phyloP scores from a whole-genome alignment of 805 yeast genomes.

The Yarrowia alimentaria region DNA sequence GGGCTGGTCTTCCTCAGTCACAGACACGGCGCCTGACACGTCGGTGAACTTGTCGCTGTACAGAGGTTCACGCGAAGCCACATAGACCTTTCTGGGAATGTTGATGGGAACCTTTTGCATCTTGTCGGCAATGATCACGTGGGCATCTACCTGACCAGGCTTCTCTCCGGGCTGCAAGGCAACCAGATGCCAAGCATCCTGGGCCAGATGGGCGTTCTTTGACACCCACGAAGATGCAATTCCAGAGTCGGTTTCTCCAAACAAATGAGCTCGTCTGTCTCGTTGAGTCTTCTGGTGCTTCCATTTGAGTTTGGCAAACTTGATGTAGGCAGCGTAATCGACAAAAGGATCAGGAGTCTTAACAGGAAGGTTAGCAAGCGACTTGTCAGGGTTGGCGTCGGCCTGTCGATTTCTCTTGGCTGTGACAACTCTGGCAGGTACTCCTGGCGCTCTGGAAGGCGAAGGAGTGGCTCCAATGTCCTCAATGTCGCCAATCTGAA shows the following conservation, averaged over 20 bases:
- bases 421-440: slow-evolving; percentile 1
- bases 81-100: slow-evolving; percentile 69
- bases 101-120: slow-evolving; percentile 71
- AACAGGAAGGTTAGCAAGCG: slow-evolving; percentile 36
- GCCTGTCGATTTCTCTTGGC: neutral
- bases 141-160: slow-evolving; percentile 78
- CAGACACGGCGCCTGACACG: slow-evolving; percentile 47
- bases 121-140: slow-evolving; percentile 63
- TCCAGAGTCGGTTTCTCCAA: slow-evolving; percentile 63
- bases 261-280: slow-evolving; percentile 67
- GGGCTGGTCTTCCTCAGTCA: slow-evolving; percentile 65
- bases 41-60: slow-evolving; percentile 48
- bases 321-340: slow-evolving; percentile 51
- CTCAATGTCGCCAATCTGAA: slow-evolving; percentile 60
- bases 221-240: slow-evolving; percentile 65
- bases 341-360: slow-evolving; percentile 37
- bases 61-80: slow-evolving; percentile 47
- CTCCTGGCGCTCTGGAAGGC: neutral
- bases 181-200: slow-evolving; percentile 80
- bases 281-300: slow-evolving; percentile 67
- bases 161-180: slow-evolving; percentile 50
- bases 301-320: slow-evolving; percentile 88
- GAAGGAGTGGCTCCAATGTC: slow-evolving; percentile 51
- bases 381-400: neutral
- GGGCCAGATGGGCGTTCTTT: slow-evolving; percentile 76